These are phyloP conservation scores for Clarireedia homoeocarpa DNA, from an alignment of 2,329 filamentous ascomycete species.

Conservation along the genomic window DNA sequence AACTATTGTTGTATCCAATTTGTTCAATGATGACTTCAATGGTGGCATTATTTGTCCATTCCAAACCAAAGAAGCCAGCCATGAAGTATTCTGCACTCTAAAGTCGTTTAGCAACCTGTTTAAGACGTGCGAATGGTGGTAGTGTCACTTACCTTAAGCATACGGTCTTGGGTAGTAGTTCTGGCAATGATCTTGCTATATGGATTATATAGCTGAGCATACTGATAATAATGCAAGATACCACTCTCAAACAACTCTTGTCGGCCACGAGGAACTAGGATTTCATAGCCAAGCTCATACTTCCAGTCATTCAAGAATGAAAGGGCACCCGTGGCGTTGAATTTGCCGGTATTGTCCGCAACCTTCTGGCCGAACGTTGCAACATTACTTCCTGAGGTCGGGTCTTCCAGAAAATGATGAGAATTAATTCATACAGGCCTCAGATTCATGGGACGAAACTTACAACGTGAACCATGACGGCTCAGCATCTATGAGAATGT, in stretches of 20 bases:
- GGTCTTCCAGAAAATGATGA: slow-evolving; percentile 24
- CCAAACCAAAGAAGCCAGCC: slow-evolving; percentile 69
- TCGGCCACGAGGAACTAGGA: slow-evolving; percentile 64
- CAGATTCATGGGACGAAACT: no score
- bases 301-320: slow-evolving; percentile 61
- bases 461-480: slow-evolving; percentile 64
- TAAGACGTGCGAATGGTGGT: not conserved
- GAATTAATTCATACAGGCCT: no score
- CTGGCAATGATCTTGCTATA: slow-evolving; percentile 65
- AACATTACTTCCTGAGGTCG: slow-evolving; percentile 52
- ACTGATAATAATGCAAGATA: slow-evolving; percentile 57
- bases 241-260: slow-evolving; percentile 67
- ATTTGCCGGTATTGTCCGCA: slow-evolving; percentile 43
- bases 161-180: slow-evolving; percentile 69
- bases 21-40: slow-evolving; percentile 66
- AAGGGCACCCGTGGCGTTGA: slow-evolving; percentile 51
- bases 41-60: slow-evolving; percentile 64
- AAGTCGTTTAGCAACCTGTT: slow-evolving; percentile 4
- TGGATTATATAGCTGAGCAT: slow-evolving; percentile 55
- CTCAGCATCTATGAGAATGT: slow-evolving; percentile 53
- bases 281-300: slow-evolving; percentile 62
- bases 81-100: slow-evolving; percentile 62
- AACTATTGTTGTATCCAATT: slow-evolving; percentile 58
- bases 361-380: slow-evolving; percentile 49
- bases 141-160: slow-evolving; percentile 51